Percentiles rank a stretch among this genome's conserved stretches.
These are phyloP conservation scores for Botrytis medusae DNA, from an alignment of 2,329 filamentous ascomycete species.

Conservation along the genomic window DNA sequence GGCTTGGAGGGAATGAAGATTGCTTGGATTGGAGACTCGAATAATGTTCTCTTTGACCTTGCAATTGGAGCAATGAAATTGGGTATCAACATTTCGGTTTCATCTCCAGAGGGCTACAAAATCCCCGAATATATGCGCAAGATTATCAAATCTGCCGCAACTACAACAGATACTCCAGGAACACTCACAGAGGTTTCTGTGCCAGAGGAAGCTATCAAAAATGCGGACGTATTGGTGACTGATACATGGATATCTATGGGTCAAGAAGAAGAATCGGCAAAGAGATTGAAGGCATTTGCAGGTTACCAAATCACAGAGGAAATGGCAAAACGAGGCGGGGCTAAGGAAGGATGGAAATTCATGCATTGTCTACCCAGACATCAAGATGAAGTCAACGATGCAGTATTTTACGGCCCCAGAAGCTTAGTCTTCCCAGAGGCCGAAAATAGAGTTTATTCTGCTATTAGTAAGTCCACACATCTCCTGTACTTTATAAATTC, in stretches of 20 bases:
- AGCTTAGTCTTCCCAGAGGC: slow-evolving; percentile 92
- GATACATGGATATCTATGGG: slow-evolving; percentile 99
- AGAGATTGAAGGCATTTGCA: slow-evolving; percentile 75
- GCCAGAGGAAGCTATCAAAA: slow-evolving; percentile 80
- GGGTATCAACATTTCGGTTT: slow-evolving; percentile 82
- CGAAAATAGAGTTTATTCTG: slow-evolving; percentile 91
- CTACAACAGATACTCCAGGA: slow-evolving; percentile 58
- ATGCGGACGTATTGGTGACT: slow-evolving; percentile 87
- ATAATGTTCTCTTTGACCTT: slow-evolving; percentile 94
- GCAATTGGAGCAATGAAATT: slow-evolving; percentile 85
- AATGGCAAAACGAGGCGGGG: slow-evolving; percentile 78
- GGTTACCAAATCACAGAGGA: slow-evolving; percentile 92
- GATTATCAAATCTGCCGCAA: slow-evolving; percentile 65
- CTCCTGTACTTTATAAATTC: background rate
- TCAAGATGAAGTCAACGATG: slow-evolving; percentile 87
- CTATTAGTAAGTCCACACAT: slow-evolving; percentile 59
- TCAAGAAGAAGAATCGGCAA: slow-evolving; percentile 80
- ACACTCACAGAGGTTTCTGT: slow-evolving; percentile 72
- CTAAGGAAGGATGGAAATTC: slow-evolving; percentile 89
- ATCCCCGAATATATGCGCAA: slow-evolving; percentile 75
- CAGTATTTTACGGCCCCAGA: slow-evolving; percentile 85
- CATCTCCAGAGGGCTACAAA: slow-evolving; percentile 79
- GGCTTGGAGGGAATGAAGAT: slow-evolving; percentile 83
- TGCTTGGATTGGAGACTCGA: slow-evolving; percentile 94
- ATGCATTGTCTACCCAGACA: slow-evolving; percentile 98